Evolutionary conservation across 179 eudicot species (phyloP), one percentile per base, ranked within the genome.

Genomic region (Spergularia azorica): DNA sequence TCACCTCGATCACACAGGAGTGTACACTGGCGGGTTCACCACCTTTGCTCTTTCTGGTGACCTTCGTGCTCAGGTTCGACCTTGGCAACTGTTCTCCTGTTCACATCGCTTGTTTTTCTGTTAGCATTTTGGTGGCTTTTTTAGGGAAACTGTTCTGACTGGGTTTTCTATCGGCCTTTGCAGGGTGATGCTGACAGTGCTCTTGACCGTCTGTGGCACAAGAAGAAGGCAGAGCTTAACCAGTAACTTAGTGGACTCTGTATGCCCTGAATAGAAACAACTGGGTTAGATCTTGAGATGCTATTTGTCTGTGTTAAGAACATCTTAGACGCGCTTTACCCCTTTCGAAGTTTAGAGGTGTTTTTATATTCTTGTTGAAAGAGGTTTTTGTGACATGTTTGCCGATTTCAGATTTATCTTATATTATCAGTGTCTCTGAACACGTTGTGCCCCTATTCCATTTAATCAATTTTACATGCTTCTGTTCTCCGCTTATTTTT

Each of bases 141-240:
- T 51, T 61, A n/a, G 3, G 64, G n/a, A 14, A 14, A 61, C 13
- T 20, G 7, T 63, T 20, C 17, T 70, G 20, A 69, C 18, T 0
- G 26, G 63, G 0, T 43, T 32, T 43, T 13, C 0, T 18, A 15
- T 8, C 67, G 13, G 62, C 8, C 18, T 64, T 21, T 79, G 77
- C 81, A 89, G 90, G 90, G 90, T 80, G 90, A 87, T 59, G 90
- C 92, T 7, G 92, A 89, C 79, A 89, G 92, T 84, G 92, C 89
- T 58, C 70, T 89, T 56, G 92, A 89, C 71, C 86, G 92, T 72
- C 87, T 89, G 62, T 89, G 90, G 90, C 85, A 81, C 76, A 89
- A 89, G 83, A 85, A 87, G 87, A 89, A 85, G 65, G 81, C 71
- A 9, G 87, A 85, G 18, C 70, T 76, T 52, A 79, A 82, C 18